Conservation (phyloP, 2,329 filamentous ascomycete genomes). For the Aspergillus brunneoviolaceus region DNA sequence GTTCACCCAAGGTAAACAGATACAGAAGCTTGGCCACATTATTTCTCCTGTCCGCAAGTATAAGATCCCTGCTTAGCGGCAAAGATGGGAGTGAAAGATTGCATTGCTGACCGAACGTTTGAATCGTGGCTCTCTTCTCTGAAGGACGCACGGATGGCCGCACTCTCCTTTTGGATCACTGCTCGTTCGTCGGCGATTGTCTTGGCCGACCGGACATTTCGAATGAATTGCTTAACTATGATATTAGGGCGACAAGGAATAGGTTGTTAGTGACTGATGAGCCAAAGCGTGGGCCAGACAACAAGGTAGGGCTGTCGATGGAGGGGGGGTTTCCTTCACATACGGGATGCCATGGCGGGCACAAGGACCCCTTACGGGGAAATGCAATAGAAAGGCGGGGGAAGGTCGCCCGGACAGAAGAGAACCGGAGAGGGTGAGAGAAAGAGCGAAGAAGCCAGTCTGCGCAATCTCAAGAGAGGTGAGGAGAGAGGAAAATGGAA, state of each 20-base stretch:
- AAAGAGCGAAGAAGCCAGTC: constrained; percentile 25
- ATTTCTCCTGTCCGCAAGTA: constrained; percentile 68
- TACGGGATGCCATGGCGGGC: constrained; percentile 59
- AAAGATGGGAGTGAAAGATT: constrained; percentile 9
- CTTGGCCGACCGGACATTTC: constrained; percentile 96
- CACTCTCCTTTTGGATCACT: constrained; percentile 98
- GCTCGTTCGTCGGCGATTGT: constrained; percentile 98
- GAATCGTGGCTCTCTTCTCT: constrained; percentile 94
- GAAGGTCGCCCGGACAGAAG: constrained; percentile 9
- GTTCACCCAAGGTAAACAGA: constrained; percentile 94
- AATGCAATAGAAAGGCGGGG: constrained; percentile 11
- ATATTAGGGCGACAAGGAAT: constrained; percentile 6
- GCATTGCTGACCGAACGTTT: constrained; percentile 70
- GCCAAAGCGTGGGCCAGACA: constrained; percentile 22
- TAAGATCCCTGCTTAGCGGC: constrained; percentile 23
- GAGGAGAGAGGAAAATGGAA: constrained; percentile 5
- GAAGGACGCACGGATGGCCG: constrained; percentile 94
- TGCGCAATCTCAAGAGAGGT: constrained; percentile 13
- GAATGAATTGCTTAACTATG: constrained; percentile 98
- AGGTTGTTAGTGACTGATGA: constrained; percentile 19
- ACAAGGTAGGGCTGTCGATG: constrained; percentile 13
- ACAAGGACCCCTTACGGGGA: constrained; percentile 49
- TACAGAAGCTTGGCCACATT: constrained; percentile 98
- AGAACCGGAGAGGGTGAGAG: constrained; percentile 10
- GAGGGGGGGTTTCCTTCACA: constrained; percentile 25